Evolutionary conservation across 2,329 filamentous ascomycete species (phyloP), one percentile per base, ranked within the genome.

Genomic region (Stemphylium vesicarium): DNA sequence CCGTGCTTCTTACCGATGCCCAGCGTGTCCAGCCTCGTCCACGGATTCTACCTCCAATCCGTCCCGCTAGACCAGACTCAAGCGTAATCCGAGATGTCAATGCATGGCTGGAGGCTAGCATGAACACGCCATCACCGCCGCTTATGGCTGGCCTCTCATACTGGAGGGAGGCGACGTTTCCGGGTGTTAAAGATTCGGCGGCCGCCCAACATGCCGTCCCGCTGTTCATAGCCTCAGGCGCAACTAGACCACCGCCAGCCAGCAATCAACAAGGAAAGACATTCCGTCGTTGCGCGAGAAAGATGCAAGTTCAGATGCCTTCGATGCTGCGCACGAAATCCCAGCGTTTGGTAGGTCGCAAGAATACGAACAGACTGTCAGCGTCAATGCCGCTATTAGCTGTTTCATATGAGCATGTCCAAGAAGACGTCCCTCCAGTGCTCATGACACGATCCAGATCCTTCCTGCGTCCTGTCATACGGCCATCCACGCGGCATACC

Each of bases 91-190:
- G 64, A 10, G 59, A 74, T 37, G 63, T 75, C 12, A 63, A 71
- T 41, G 70, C 66, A 39, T 74, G 72, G 72, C 58, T 75, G 2
- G 70, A 74, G 32, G 62, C 68, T 7, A 73, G 65, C 50, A 54
- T 60, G 31, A 63, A 46, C 24, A 64, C 57, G n/a, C 62, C 68
- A 1, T 63, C 67, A 8, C 63, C 66, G 39, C 65, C 66, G 3
- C 50, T 75, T 15, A 75, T 75, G 72, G 56, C 59, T 5, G 72
- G 71, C n/a, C 33, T 74, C 5, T 51, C 66, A 6, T 75, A 75
- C 56, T 74, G 71, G 72, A 63, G 60, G 51, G 62, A 64, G 20
- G 68, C 56, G 11, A 53, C 59, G 4, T 38, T 35, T 4, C 36
- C 46, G 6, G 51, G 58, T 31, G 10, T 57, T 3, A 48, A 50